Evolutionary conservation across 495 filamentous ascomycete genomes (phyloP), one percentile per base, ranked within the genome.

Genomic region (Neohortaea acidophila): DNA sequence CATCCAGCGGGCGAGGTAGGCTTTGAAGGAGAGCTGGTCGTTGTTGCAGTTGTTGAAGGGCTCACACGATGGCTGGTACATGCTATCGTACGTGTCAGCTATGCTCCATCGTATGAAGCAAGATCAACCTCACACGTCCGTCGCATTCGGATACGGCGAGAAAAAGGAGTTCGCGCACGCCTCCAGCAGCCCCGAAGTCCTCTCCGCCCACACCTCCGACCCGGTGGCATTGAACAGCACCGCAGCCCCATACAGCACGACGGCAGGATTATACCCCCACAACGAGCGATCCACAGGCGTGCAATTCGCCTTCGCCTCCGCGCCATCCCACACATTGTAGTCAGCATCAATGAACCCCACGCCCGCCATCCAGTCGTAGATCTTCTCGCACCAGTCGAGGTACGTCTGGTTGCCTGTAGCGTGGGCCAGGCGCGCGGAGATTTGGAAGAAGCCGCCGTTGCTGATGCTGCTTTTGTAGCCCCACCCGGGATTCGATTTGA

Each of bases 401-500:
- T 84, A 84, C 0, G 66, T 77, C 7, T 63, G 48, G 48, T 80
- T 72, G 18, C 66, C 69, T 0, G 79, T 82, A 33, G 75, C 77
- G 12, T 68, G 67, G 12, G 71, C 75, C 11, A 84, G 64, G 8
- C 79, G 73, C 5, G 77, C 77, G 6, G 72, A 64, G 14, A 84
- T 57, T 45, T 80, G 73, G 52, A 84, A 81, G 41, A 81, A 56
- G 10, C 67, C 73, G 23, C 75, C 77, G 55, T 82, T 82, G 47
- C 69, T 69, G 47, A 81, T 73, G 14, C 69, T 59, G 57, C 82
- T 82, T 49, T 80, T 81, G 67, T 81, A 77, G 41, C 61, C 62
- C 30, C 67, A 72, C 2, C 70, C 70, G 15, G 47, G 39, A 44
- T 71, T 65, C 39, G 58, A 62, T 13, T 60, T 52, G 50, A 59